These are phyloP conservation scores for Candida wancherniae DNA, from an alignment of 805 yeast species.

Conservation along the genomic window DNA sequence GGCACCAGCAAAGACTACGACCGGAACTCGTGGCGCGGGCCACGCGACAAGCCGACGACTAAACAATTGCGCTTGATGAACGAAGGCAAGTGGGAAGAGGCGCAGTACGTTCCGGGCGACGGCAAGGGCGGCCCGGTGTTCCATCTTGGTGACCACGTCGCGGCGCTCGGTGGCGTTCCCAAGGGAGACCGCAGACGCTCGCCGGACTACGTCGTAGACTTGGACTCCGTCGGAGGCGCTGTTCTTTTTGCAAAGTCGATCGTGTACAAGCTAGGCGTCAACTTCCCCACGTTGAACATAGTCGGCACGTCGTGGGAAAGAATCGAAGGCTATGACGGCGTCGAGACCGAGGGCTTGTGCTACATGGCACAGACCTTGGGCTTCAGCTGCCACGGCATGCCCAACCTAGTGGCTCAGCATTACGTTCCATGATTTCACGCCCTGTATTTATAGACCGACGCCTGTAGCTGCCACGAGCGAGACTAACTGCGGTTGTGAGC, in stretches of 20 bases:
- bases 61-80: slow-evolving; percentile 11
- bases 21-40: slow-evolving; percentile 38
- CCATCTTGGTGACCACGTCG: slow-evolving; percentile 23
- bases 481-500: too few species aligned
- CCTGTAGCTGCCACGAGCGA: too few species aligned
- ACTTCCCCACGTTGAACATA: slow-evolving; percentile 42
- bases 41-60: slow-evolving; percentile 28
- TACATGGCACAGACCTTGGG: slow-evolving; percentile 43
- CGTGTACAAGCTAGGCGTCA: slow-evolving; percentile 42
- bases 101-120: slow-evolving; percentile 33
- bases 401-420: slow-evolving; percentile 42
- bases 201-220: slow-evolving; percentile 16
- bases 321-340: slow-evolving; percentile 48
- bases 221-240: slow-evolving; percentile 54
- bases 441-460: too few species aligned
- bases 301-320: slow-evolving; percentile 46
- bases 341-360: slow-evolving; percentile 52
- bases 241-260: slow-evolving; percentile 40
- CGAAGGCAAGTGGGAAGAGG: slow-evolving; percentile 22
- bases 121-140: slow-evolving; percentile 18
- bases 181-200: slow-evolving; percentile 2
- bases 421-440: not conserved
- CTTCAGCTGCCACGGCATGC: slow-evolving; percentile 47
- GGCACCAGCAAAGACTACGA: slow-evolving; percentile 32
- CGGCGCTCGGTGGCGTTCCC: slow-evolving; percentile 10